Base-by-base conservation (phyloP, 2,329 filamentous ascomycete species). In the Fusarium tanahbumbuense region DNA sequence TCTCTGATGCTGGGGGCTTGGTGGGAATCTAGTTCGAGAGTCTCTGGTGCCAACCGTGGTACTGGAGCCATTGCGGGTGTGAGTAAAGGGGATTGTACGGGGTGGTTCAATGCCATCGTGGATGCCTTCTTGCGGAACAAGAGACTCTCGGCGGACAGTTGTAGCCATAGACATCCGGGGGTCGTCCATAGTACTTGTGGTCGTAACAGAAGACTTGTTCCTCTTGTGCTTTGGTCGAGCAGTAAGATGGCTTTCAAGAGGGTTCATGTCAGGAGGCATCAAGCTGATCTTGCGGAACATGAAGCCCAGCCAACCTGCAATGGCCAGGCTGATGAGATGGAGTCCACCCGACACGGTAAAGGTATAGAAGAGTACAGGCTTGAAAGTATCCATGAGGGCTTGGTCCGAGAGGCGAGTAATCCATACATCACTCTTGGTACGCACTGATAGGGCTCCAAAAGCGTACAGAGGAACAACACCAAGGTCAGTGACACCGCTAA, bases 181-280 rank as follows among this genome's bases (percentile, higher is more conserved):
- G 66, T 92, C 88, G 5, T 78, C 72, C 45, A 71, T 72, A 12
- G 81, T 85, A 69, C 80, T 81, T 9, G 78, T 76, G 4, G 84
- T 87, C 6, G 83, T 81, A 28, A 88, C 75, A 3, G 86, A 88
- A 2, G 86, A 87, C 78, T 87, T 88, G 78, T 92, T 94, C 76
- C 92, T 89, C 83, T 94, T 94, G 81, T 97, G 93, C 50, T 75
- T 76, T 60, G 81, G 83, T 25, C 91, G 88, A 13, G 93, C 90
- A 2, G 94, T 98, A 61, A 97, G 83, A 75, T 95, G 91, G 71
- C 92, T 89, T 78, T 98, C 94, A 16, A 98, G 85, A 3, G 95
- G 95, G 78, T 98, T 98, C 92, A 97, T 93, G 76, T 98, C 95
- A 0, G 95, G 94, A 8, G 95, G 95, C 78, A 98, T 86, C 22